These are phyloP conservation scores for Ophidiomyces ophidiicola DNA, from an alignment of 2,329 filamentous ascomycete species.

Conservation along the genomic window DNA sequence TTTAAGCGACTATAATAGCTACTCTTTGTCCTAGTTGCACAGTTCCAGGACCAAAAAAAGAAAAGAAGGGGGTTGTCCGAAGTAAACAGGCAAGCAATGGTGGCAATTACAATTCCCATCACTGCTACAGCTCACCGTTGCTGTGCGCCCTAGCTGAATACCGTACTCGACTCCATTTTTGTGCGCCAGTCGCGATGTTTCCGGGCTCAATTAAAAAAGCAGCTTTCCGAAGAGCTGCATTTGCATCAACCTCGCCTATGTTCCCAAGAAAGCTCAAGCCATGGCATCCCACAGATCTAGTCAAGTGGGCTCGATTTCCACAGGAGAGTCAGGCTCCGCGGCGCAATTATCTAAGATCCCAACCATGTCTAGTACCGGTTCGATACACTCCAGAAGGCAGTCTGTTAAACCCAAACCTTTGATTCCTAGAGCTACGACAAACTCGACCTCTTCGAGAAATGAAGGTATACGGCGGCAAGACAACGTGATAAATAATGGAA, in stretches of 20 bases:
- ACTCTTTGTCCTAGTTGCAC: constrained; percentile 7
- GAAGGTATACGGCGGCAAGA: constrained; percentile 16
- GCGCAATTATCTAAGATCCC: constrained; percentile 19
- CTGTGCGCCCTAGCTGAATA: constrained; percentile 5
- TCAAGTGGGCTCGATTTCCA: constrained; percentile 23
- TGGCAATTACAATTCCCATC: constrained; percentile 4
- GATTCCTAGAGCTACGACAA: constrained; percentile 18
- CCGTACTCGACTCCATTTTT: constrained; percentile 4
- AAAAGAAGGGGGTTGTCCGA: not conserved
- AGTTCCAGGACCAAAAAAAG: not conserved
- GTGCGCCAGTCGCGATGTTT: constrained; percentile 23
- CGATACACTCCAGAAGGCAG: constrained; percentile 20
- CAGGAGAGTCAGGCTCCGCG: constrained; percentile 21
- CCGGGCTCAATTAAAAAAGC: constrained; percentile 17
- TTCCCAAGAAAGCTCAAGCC: constrained; percentile 19
- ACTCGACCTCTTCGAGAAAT: constrained; percentile 22
- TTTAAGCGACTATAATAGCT: no score
- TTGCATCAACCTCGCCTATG: constrained; percentile 21
- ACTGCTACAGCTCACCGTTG: constrained; percentile 5
- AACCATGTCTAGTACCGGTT: constrained; percentile 15
- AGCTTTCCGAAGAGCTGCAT: constrained; percentile 20
- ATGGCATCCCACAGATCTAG: constrained; percentile 30
- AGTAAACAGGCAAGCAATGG: constrained; percentile 5
- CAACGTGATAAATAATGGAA: not conserved
- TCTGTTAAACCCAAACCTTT: constrained; percentile 20